Base-by-base conservation (phyloP, 441 rosid genomes). In the Croton laevigatus region DNA sequence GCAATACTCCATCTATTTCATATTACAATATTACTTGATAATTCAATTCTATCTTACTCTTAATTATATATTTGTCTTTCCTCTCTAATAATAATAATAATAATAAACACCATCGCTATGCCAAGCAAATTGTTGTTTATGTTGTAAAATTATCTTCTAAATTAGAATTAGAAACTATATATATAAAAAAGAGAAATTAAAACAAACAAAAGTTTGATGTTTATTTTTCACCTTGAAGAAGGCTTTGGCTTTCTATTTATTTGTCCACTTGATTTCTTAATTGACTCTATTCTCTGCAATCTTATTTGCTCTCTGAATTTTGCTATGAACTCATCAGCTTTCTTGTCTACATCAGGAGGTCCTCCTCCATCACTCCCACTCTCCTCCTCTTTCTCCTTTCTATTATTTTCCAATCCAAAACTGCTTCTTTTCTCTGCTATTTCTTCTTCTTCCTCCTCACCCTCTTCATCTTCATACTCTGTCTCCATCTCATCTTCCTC, bases 251-350 rank as follows among this genome's bases (percentile, higher is more conserved):
- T 90, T 67, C 64, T 73, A 36, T 80, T 77, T 57, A 81, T 81
- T 69, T 83, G 88, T 37, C 71, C 77, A 71, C 84, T 84, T 11
- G 98, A 85, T 86, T 81, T 86, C 85, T 91, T 93, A 76, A 93
- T 93, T 5, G 90, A 89, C 55, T 87, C 96, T 22, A 91, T 93
- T 78, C 98, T 88, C 66, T 95, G 99, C 45, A 95, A 91, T 86
- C 98, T 84, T 70, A 95, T 95, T 70, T 95, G 99, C 86, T 95
- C 98, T 74, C 98, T 88, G 84, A 93, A 89, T 81, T 88, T 95
- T 38, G 98, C 93, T 70, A 95, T 95, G 86, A 95, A 95, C 78
- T 91, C 98, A 66, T 85, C 97, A 0, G 99, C 99, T 68, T 91
- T 87, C 91, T 88, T 89, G 68, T 91, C 96, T 22, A 94, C 98